These are phyloP conservation scores for Jamesozyma lodderae DNA, from an alignment of 805 yeast species.

Conservation along the genomic window DNA sequence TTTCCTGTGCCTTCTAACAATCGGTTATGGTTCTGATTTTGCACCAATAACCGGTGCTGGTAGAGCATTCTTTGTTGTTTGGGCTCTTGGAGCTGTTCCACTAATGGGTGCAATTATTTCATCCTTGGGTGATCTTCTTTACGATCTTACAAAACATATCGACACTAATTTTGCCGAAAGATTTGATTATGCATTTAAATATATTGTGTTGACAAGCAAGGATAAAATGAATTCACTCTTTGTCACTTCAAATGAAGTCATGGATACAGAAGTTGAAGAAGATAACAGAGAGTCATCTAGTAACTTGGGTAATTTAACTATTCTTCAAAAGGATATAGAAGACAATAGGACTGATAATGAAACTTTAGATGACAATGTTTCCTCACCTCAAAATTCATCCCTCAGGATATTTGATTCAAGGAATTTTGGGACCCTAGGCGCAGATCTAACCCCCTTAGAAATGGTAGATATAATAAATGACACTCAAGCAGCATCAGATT, in stretches of 20 bases:
- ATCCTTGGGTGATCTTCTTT: constrained; percentile 49
- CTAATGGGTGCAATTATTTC: constrained; percentile 76
- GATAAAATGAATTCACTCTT: neutral
- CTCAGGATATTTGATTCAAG: no score
- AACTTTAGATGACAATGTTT: no score
- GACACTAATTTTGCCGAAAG: constrained; percentile 14
- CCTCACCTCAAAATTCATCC: no score
- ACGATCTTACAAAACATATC: constrained; percentile 16
- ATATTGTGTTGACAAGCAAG: constrained; percentile 7
- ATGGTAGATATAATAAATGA: neutral
- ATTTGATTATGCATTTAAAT: constrained; percentile 10
- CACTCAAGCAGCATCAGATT: neutral
- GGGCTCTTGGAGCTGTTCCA: constrained; percentile 82
- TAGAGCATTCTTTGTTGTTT: constrained; percentile 59
- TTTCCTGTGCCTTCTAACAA: constrained; percentile 63
- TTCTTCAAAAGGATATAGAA: no score
- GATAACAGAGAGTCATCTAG: no score
- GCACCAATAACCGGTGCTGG: constrained; percentile 59
- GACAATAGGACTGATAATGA: no score
- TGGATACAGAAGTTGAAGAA: neutral
- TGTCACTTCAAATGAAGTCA: neutral
- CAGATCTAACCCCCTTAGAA: no score
- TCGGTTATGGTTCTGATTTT: constrained; percentile 83
- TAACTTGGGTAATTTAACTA: no score
- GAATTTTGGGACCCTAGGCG: no score